A percentile compares a stretch with the other conserved stretches of the same genome.
Conservation (phyloP, 2,329 filamentous ascomycete species). For the Sarocladium oryzae region DNA sequence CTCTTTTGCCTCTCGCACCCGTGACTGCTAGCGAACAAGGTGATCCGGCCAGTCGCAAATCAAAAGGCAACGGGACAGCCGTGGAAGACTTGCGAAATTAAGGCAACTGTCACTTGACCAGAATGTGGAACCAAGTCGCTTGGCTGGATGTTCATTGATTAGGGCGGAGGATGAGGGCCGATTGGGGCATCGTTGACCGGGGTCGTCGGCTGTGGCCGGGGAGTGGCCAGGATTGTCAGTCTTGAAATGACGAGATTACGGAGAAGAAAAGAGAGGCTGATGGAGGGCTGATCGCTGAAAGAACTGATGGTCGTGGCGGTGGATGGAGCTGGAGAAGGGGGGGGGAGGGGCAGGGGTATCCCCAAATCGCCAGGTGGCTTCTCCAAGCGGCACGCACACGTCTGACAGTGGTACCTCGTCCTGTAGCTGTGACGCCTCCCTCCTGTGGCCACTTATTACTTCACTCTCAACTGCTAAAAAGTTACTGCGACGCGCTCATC, state of each 20-base stretch:
- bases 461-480: neutral
- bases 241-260: neutral
- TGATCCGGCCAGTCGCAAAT: neutral
- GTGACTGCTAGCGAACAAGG: neutral
- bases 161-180: slow-evolving; percentile 3
- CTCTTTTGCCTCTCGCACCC: neutral
- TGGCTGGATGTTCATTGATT: neutral
- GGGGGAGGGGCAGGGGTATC: neutral
- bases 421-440: neutral
- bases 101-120: neutral
- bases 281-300: neutral
- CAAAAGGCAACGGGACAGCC: neutral
- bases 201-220: neutral
- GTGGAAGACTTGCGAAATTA: neutral
- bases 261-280: neutral
- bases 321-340: neutral
- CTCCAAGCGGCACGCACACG: neutral
- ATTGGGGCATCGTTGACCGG: neutral
- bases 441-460: slow-evolving; percentile 5
- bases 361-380: slow-evolving; percentile 7
- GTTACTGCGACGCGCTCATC: neutral
- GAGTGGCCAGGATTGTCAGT: neutral
- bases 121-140: neutral
- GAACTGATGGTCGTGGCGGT: neutral
- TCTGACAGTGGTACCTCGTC: neutral